Evolutionary conservation across 306 rosid species (phyloP).

Genomic region (Rosa persica): DNA sequence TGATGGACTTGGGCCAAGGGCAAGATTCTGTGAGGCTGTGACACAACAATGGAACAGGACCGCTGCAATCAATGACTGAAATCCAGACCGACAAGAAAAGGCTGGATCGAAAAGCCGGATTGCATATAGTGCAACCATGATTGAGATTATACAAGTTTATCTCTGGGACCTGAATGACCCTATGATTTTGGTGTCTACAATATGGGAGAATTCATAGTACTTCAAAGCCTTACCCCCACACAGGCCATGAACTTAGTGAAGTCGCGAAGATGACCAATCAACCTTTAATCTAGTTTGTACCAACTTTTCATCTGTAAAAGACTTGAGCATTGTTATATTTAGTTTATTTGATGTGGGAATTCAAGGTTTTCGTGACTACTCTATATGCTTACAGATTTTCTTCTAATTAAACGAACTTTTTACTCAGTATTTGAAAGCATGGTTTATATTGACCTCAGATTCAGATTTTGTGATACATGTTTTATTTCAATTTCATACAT

Average conservation of each 20-base stretch:
- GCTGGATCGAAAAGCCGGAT: background rate
- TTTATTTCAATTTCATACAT: background rate
- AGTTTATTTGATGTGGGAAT: background rate
- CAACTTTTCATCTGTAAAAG: background rate
- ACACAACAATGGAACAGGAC: background rate
- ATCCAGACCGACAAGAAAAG: background rate
- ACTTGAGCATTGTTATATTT: background rate
- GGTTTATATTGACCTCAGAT: background rate
- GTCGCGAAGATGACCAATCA: background rate
- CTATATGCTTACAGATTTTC: background rate
- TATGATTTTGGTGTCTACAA: background rate
- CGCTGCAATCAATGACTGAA: background rate
- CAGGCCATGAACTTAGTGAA: background rate
- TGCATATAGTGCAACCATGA: background rate
- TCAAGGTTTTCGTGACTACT: background rate
- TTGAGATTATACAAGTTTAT: background rate
- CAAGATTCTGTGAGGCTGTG: background rate
- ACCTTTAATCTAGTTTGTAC: background rate
- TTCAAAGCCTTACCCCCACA: background rate
- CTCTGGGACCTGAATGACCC: background rate
- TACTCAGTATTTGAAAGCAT: background rate
- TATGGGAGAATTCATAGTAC: background rate
- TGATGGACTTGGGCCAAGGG: background rate
- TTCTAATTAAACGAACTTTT: too few species aligned
- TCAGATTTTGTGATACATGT: background rate